Conservation (phyloP, 2,329 filamentous ascomycete species). For the Beauveria sp. region DNA sequence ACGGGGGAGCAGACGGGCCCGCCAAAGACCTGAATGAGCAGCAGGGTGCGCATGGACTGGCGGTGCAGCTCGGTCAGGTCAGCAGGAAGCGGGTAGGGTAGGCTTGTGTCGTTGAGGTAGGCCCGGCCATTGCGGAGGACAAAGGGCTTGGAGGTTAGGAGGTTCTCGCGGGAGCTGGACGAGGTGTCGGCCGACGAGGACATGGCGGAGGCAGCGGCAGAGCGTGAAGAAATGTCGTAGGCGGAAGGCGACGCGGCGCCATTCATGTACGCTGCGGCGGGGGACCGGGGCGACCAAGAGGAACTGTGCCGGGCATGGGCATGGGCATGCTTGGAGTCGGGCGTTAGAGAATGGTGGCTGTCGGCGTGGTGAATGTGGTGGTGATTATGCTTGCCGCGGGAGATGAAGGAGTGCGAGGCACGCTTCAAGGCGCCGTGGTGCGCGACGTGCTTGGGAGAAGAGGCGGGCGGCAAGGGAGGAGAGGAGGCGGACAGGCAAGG, state of each 20-base stretch:
- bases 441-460: conserved; percentile 4
- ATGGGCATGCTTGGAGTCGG: conserved; percentile 2
- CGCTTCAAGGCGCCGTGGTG: conserved; percentile 11
- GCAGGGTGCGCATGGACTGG: conserved; percentile 74
- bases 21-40: conserved; percentile 75
- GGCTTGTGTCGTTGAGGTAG: conserved; percentile 66
- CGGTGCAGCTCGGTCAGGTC: conserved; percentile 83
- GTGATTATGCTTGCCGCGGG: conserved; percentile 5
- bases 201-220: conserved; percentile 25
- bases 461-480: conserved; percentile 2
- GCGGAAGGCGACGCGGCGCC: conserved; percentile 25
- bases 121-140: conserved; percentile 70
- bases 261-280: conserved; percentile 23
- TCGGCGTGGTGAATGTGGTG: neutral
- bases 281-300: conserved; percentile 11
- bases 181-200: conserved; percentile 36
- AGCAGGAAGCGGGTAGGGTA: conserved; percentile 78
- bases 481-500: conserved; percentile 1
- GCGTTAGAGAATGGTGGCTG: neutral
- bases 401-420: conserved; percentile 10
- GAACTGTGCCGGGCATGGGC: neutral
- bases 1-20: conserved; percentile 67
- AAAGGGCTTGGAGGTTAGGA: conserved; percentile 44
- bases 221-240: conserved; percentile 24
- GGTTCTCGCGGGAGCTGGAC: conserved; percentile 34